Evolutionary conservation across 2,329 filamentous ascomycete species (phyloP).

Genomic region (Microcyclospora tardicrescens): DNA sequence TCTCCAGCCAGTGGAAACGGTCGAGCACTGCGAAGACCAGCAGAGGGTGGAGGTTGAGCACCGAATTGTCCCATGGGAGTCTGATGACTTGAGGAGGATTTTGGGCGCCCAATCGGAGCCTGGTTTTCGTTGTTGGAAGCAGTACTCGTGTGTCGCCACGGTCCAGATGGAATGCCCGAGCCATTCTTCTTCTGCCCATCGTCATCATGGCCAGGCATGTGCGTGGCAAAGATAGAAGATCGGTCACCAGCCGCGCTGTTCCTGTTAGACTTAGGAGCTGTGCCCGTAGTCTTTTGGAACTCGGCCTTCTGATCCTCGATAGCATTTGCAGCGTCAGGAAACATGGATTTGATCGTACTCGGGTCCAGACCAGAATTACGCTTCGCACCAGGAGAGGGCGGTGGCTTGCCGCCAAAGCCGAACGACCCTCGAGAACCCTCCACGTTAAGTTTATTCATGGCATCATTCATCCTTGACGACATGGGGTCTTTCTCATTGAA

Average conservation of each 20-base stretch:
- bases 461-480: slow-evolving; percentile 89
- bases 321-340: slow-evolving; percentile 93
- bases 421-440: slow-evolving; percentile 80
- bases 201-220: slow-evolving; percentile 58
- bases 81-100: slow-evolving; percentile 63
- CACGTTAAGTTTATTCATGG: slow-evolving; percentile 88
- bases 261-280: slow-evolving; percentile 77
- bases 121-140: slow-evolving; percentile 33
- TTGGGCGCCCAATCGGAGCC: slow-evolving; percentile 51
- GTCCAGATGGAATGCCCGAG: slow-evolving; percentile 58
- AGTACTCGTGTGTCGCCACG: slow-evolving; percentile 53
- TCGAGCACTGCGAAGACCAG: slow-evolving; percentile 67
- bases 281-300: slow-evolving; percentile 89
- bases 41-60: slow-evolving; percentile 62
- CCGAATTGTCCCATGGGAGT: slow-evolving; percentile 83
- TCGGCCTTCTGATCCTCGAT: slow-evolving; percentile 97
- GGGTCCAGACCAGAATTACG: slow-evolving; percentile 89
- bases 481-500: slow-evolving; percentile 95
- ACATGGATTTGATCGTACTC: slow-evolving; percentile 95
- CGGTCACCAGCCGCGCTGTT: slow-evolving; percentile 77
- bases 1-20: slow-evolving; percentile 54
- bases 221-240: slow-evolving; percentile 55
- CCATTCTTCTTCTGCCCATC: slow-evolving; percentile 42
- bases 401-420: slow-evolving; percentile 50
- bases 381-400: slow-evolving; percentile 61